phyloP scores from a whole-genome alignment of 1,139 yeast species.

The Candida pseudoviswanathii region DNA sequence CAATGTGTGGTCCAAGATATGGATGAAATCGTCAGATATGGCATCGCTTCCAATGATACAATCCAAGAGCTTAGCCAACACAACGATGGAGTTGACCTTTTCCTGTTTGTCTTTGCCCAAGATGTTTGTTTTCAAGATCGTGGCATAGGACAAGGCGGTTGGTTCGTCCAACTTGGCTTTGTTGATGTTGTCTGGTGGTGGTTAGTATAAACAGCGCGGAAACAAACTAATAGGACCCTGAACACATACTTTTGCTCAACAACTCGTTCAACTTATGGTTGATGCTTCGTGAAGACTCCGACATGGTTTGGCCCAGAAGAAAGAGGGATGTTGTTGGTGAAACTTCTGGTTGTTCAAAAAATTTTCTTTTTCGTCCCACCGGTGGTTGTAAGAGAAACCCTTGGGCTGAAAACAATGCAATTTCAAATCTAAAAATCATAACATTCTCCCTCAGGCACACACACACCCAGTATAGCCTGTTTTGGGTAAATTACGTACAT shows the following conservation, averaged over 20 bases:
- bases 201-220: neutral
- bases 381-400: neutral
- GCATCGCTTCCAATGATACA: conserved; percentile 44
- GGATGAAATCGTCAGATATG: conserved; percentile 38
- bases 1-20: conserved; percentile 43
- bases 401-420: neutral
- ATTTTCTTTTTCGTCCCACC: neutral
- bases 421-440: neutral
- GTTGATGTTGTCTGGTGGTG: conserved; percentile 25
- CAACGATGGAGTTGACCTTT: conserved; percentile 55
- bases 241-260: conserved; percentile 38
- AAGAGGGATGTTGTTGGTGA: neutral
- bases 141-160: conserved; percentile 40
- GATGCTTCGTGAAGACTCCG: conserved; percentile 45
- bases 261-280: conserved; percentile 50
- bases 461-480: too few species aligned
- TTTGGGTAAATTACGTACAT: neutral
- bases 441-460: neutral
- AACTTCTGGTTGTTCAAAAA: neutral
- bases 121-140: conserved; percentile 39
- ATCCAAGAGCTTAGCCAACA: conserved; percentile 54
- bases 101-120: conserved; percentile 53
- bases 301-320: conserved; percentile 15
- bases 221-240: neutral
- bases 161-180: conserved; percentile 36